Evolutionary conservation across 768 basidiomycete species (phyloP).

Genomic region (Punctularia strigosozonata): DNA sequence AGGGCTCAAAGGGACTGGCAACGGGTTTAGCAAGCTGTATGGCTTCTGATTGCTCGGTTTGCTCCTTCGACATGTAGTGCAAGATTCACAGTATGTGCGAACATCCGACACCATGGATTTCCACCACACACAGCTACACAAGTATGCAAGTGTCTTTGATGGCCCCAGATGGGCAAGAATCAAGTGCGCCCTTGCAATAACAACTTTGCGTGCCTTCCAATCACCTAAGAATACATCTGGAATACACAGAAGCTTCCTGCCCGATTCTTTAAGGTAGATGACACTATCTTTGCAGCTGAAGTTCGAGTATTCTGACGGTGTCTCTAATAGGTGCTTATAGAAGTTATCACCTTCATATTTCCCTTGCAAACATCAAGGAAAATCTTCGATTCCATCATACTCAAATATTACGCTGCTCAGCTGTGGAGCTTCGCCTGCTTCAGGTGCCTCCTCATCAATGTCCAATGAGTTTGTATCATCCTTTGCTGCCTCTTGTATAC

Average conservation of each 20-base stretch:
- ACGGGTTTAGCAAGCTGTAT: neutral
- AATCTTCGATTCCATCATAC: neutral
- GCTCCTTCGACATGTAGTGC: constrained; percentile 1
- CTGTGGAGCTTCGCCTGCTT: too few relatives aligned
- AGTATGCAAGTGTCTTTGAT: constrained; percentile 10
- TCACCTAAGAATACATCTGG: neutral
- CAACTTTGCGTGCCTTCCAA: constrained; percentile 6
- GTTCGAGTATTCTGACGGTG: constrained; percentile 1
- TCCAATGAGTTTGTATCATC: neutral
- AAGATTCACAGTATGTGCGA: constrained; percentile 9
- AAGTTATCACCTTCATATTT: constrained; percentile 18
- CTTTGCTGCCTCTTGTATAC: neutral
- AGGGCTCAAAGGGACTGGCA: constrained; percentile 3
- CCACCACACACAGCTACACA: constrained; percentile 12
- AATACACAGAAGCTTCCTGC: neutral
- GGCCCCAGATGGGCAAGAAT: constrained; percentile 11
- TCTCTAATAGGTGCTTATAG: constrained; percentile 9
- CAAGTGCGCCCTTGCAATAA: constrained; percentile 11
- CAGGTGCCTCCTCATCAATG: too few relatives aligned
- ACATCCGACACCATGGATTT: constrained; percentile 5
- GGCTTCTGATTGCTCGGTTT: constrained; percentile 10
- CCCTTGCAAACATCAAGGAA: neutral
- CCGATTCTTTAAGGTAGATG: neutral
- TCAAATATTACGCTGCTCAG: neutral
- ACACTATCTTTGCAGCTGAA: neutral